Conservation (phyloP, 257 asterid genomes). For the Gentiana macrophylla region DNA sequence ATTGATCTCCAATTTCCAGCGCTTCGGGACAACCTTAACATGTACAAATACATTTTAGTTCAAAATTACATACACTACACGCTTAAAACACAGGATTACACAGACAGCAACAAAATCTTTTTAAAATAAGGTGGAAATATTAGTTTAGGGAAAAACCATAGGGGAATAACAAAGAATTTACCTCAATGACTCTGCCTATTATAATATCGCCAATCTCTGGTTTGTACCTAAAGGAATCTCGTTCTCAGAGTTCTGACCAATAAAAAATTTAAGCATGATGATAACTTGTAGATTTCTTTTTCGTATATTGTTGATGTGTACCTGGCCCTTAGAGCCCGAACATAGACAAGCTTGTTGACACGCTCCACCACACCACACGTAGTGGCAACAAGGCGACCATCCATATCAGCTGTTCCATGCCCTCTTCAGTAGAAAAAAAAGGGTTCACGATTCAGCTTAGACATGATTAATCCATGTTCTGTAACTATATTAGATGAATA, state of each 20-base stretch:
- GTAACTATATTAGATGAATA: too few species aligned
- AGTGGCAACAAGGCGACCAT: slow-evolving; percentile 62
- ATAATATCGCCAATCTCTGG: slow-evolving; percentile 90
- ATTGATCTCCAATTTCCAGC: slow-evolving; percentile 90
- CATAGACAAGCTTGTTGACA: slow-evolving; percentile 81
- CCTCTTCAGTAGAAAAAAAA: slow-evolving; percentile 47
- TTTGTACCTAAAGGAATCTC: slow-evolving; percentile 49
- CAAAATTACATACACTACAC: slow-evolving; percentile 1
- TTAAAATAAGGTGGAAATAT: too few species aligned
- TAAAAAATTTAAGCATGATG: neutral
- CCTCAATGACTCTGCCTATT: slow-evolving; percentile 95
- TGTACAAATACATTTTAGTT: neutral
- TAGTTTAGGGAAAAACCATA: too few species aligned
- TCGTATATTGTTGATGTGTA: slow-evolving; percentile 3
- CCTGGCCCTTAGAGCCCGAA: slow-evolving; percentile 78
- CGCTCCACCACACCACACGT: slow-evolving; percentile 95
- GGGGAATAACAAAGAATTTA: slow-evolving; percentile 5
- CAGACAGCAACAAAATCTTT: too few species aligned
- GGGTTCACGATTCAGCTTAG: neutral
- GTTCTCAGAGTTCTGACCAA: neutral
- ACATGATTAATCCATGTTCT: too few species aligned
- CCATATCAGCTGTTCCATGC: slow-evolving; percentile 78
- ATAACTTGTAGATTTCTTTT: neutral
- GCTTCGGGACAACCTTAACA: slow-evolving; percentile 76
- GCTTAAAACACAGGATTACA: too few species aligned